These are phyloP conservation scores for Phytopythium kandeliae DNA, from an alignment of 352 stramenopile species.

Conservation along the genomic window DNA sequence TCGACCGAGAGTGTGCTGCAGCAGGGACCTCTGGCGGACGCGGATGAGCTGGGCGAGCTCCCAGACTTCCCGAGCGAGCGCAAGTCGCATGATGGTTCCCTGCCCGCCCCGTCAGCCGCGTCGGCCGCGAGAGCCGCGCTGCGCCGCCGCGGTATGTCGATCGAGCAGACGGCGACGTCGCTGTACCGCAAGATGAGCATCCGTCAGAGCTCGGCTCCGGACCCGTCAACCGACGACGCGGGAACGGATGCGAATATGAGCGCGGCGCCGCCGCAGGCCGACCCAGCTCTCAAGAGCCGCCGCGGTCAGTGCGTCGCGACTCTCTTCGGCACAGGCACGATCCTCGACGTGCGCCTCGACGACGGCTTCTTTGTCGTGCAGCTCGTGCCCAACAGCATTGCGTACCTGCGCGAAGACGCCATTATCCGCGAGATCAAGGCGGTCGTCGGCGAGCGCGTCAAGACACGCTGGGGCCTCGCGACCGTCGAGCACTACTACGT, in stretches of 20 bases:
- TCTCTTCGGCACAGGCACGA: slow-evolving; percentile 65
- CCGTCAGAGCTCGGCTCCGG: slow-evolving; percentile 31
- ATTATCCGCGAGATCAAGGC: slow-evolving; percentile 82
- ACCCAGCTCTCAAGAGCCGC: slow-evolving; percentile 32
- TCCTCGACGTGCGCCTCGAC: slow-evolving; percentile 64
- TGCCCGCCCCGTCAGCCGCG: slow-evolving; percentile 22
- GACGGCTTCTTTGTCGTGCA: slow-evolving; percentile 77
- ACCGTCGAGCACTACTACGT: slow-evolving; percentile 83
- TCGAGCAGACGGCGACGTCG: slow-evolving; percentile 44
- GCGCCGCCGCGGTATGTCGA: slow-evolving; percentile 41
- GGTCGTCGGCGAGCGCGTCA: slow-evolving; percentile 77
- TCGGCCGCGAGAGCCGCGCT: slow-evolving; percentile 18
- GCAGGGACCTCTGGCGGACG: slow-evolving; percentile 19
- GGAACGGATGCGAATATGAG: slow-evolving; percentile 9
- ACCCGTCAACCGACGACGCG: slow-evolving; percentile 26
- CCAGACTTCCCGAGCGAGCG: slow-evolving; percentile 36
- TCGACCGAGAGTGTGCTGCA: slow-evolving; percentile 15
- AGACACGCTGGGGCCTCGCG: slow-evolving; percentile 79
- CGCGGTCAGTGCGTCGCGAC: slow-evolving; percentile 71
- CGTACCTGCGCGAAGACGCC: slow-evolving; percentile 57
- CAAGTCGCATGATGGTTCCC: slow-evolving; percentile 35
- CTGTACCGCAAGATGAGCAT: slow-evolving; percentile 51
- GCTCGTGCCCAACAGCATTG: slow-evolving; percentile 61
- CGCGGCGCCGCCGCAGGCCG: slow-evolving; percentile 22
- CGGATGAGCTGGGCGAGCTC: slow-evolving; percentile 36